These are phyloP conservation scores for Gossypium gossypioides DNA, from an alignment of 441 rosid species.

Conservation along the genomic window DNA sequence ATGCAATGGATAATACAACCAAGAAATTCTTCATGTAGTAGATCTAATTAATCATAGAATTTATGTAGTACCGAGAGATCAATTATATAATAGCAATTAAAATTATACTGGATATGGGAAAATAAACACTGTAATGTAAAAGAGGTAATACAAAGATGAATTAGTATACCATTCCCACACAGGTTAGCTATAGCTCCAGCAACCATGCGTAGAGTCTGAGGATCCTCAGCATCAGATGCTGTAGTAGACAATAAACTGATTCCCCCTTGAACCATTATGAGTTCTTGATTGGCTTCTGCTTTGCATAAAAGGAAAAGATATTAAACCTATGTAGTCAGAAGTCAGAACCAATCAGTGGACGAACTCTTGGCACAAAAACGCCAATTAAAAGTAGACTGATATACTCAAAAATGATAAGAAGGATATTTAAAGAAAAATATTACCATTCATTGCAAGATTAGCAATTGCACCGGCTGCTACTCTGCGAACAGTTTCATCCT, in stretches of 20 bases:
- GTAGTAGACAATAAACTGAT: constrained; percentile 70
- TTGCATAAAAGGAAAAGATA: constrained; percentile 15
- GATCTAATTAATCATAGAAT: background rate
- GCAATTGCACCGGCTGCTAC: constrained; percentile 99
- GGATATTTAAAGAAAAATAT: background rate
- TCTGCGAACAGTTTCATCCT: constrained; percentile 89
- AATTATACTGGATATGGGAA: background rate
- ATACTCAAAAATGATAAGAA: constrained; percentile 2
- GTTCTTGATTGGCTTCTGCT: constrained; percentile 84
- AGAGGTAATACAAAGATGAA: constrained; percentile 8
- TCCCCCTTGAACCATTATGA: constrained; percentile 84
- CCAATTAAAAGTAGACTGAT: background rate
- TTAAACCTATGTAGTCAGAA: constrained; percentile 4
- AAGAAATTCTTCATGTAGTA: background rate
- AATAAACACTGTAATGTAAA: background rate
- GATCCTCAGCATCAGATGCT: constrained; percentile 87
- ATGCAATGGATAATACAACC: background rate
- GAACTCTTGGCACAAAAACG: background rate
- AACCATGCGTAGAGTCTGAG: constrained; percentile 94
- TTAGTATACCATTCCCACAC: constrained; percentile 77
- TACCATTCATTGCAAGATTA: constrained; percentile 98
- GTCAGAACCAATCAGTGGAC: background rate
- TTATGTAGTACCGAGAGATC: background rate
- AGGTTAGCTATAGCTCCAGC: constrained; percentile 96
- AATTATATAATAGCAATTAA: background rate